phyloP scores from a whole-genome alignment of 495 filamentous ascomycete genomes.

The Saxophila tyrrhenica region DNA sequence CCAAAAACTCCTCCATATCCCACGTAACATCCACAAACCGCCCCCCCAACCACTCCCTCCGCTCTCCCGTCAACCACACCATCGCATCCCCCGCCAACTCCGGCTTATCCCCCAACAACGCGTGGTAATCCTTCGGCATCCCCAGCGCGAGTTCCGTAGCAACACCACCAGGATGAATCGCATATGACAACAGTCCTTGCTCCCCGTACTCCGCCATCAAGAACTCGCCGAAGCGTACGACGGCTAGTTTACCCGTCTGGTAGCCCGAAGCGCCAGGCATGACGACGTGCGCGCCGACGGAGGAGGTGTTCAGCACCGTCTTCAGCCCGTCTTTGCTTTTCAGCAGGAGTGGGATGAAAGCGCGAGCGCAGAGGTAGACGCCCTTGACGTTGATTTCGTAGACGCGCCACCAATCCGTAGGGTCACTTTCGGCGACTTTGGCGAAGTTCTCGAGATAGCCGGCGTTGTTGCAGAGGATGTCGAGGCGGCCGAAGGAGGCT shows the following conservation, averaged over 20 bases:
- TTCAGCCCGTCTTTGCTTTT: slow-evolving; percentile 24
- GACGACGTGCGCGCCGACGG: slow-evolving; percentile 32
- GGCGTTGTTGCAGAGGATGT: slow-evolving; percentile 48
- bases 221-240: slow-evolving; percentile 35
- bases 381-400: slow-evolving; percentile 40
- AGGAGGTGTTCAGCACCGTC: slow-evolving; percentile 38
- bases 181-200: slow-evolving; percentile 32
- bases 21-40: slow-evolving; percentile 14
- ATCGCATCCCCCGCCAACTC: slow-evolving; percentile 30
- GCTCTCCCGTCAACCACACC: slow-evolving; percentile 14
- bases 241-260: slow-evolving; percentile 33
- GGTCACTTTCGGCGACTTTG: slow-evolving; percentile 34
- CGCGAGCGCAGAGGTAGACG: slow-evolving; percentile 32
- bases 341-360: slow-evolving; percentile 37
- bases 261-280: slow-evolving; percentile 30
- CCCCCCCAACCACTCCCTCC: slow-evolving; percentile 17
- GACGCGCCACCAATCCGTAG: slow-evolving; percentile 36
- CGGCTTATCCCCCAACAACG: slow-evolving; percentile 23
- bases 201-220: slow-evolving; percentile 32
- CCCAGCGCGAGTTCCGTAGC: slow-evolving; percentile 29
- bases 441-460: slow-evolving; percentile 31
- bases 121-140: slow-evolving; percentile 2
- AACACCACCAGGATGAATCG: slow-evolving; percentile 37
- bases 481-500: slow-evolving; percentile 29
- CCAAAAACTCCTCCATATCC: slow-evolving; percentile 14